Evolutionary conservation across 1,139 yeast species (phyloP), one percentile per base, ranked within the genome.

Genomic region (Saccharomyces pastorianus): DNA sequence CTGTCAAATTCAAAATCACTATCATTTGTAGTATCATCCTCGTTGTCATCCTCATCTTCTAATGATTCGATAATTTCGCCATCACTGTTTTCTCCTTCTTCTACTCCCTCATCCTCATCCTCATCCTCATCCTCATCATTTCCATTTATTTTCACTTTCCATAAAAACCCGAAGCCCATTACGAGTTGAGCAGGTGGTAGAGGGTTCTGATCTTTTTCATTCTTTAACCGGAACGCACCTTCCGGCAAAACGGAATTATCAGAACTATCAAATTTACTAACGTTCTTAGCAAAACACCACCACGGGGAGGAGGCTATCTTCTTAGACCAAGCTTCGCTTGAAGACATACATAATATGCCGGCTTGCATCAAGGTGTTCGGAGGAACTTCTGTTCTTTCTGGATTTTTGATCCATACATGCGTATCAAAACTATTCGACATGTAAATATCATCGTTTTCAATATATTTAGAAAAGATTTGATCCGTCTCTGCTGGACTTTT

Each of bases 341-440:
- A 80, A n/a, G 95, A 78, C 60, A 90, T 79, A 11, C 95, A 80
- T 63, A 85, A 84, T 9, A 88, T 80, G 11, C 96, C 96, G 0
- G 99, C 97, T 69, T 93, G 99, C 71, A 84, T 77, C 56, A 91
- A 74, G 0, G 99, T 86, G 7, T 89, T 79, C 0, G 97, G 97
- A 0, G 97, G 95, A 44, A 68, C 58, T 53, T 72, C 74, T 14
- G 71, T 72, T 44, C 67, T 68, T 42, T 69, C 68, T 1, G 88
- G 95, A 65, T 90, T 90, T 67, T 88, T 86, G 52, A 93, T 78
- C 67, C 93, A 82, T 0, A 88, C 96, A 55, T 85, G 82, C 2
- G 65, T 80, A 2, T 86, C 89, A 54, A 83, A 88, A 48, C 83
- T 73, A 62, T 90, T 97, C 17, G 93, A 83, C 48, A 93, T 90